phyloP scores from a whole-genome alignment of 164 flowering plant genomes.

The Liriodendron chinense region DNA sequence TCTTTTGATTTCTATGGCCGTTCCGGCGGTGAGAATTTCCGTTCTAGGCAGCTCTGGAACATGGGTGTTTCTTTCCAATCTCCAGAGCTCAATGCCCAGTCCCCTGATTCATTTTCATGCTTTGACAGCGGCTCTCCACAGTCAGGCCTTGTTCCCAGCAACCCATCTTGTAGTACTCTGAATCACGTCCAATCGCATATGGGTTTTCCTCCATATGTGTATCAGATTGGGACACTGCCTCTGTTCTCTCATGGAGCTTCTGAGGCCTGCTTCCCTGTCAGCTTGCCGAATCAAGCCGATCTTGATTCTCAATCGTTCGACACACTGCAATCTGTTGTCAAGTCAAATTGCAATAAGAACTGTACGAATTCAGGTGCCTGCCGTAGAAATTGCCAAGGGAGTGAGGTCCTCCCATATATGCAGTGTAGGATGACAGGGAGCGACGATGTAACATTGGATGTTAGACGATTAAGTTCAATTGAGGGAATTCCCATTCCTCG shows the following conservation, averaged over 20 bases:
- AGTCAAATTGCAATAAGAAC: slow-evolving; percentile 18
- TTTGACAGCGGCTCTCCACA: slow-evolving; percentile 21
- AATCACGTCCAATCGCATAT: slow-evolving; percentile 39
- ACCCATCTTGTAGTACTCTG: slow-evolving; percentile 27
- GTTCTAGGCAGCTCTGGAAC: slow-evolving; percentile 29
- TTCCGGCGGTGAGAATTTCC: slow-evolving; percentile 20
- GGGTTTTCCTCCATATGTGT: slow-evolving; percentile 39
- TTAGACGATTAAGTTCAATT: slow-evolving; percentile 18
- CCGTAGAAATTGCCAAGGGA: slow-evolving; percentile 15
- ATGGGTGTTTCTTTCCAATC: slow-evolving; percentile 24
- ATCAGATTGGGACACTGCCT: slow-evolving; percentile 21
- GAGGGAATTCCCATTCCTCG: slow-evolving; percentile 29
- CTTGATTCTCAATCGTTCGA: slow-evolving; percentile 27
- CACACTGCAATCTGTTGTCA: slow-evolving; percentile 31
- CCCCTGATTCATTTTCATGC: slow-evolving; percentile 5
- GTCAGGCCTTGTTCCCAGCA: slow-evolving; percentile 20
- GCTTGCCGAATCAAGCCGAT: slow-evolving; percentile 21
- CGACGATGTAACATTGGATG: slow-evolving; percentile 22
- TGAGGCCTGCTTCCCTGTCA: slow-evolving; percentile 22
- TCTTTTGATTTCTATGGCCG: slow-evolving; percentile 20
- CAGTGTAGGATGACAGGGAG: slow-evolving; percentile 23
- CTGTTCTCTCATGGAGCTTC: slow-evolving; percentile 21
- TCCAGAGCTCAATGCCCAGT: slow-evolving; percentile 6
- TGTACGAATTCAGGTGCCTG: not conserved
- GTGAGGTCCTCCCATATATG: slow-evolving; percentile 15